Conservation (phyloP, 805 yeast genomes). For the Candida incommunis region DNA sequence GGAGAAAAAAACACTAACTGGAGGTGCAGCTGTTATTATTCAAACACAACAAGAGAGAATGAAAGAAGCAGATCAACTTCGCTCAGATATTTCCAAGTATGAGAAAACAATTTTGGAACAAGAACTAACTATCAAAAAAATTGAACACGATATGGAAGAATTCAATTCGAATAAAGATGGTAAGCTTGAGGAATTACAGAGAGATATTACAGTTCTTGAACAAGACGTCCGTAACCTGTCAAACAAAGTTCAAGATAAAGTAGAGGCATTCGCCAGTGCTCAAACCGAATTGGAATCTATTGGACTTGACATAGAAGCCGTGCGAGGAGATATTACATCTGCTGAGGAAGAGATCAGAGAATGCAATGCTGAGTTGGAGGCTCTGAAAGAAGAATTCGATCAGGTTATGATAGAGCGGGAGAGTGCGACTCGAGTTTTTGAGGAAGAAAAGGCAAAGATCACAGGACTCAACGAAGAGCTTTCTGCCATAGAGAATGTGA, state of each 20-base stretch:
- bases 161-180: conserved; percentile 67
- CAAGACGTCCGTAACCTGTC: conserved; percentile 2
- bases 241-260: conserved; percentile 2
- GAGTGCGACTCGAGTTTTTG: conserved; percentile 18
- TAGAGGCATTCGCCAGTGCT: conserved; percentile 3
- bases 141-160: conserved; percentile 70
- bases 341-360: conserved; percentile 34
- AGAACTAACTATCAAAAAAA: conserved; percentile 30
- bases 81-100: neutral
- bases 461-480: conserved; percentile 68
- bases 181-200: conserved; percentile 44
- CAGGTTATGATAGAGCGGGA: conserved; percentile 18
- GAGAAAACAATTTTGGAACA: neutral
- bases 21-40: conserved; percentile 2
- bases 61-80: conserved; percentile 8
- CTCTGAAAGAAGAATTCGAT: conserved; percentile 19
- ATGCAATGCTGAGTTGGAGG: conserved; percentile 26
- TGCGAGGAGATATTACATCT: conserved; percentile 28
- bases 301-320: conserved; percentile 6
- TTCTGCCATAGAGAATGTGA: conserved; percentile 27
- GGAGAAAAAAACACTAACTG: neutral
- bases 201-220: conserved; percentile 20
- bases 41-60: conserved; percentile 5
- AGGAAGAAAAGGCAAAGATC: conserved; percentile 43
- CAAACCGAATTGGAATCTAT: conserved; percentile 6